Evolutionary conservation across 1,284 basidiomycete genomes (phyloP), one percentile per base, ranked within the genome.

Genomic region (Afroboletus lepidellus): DNA sequence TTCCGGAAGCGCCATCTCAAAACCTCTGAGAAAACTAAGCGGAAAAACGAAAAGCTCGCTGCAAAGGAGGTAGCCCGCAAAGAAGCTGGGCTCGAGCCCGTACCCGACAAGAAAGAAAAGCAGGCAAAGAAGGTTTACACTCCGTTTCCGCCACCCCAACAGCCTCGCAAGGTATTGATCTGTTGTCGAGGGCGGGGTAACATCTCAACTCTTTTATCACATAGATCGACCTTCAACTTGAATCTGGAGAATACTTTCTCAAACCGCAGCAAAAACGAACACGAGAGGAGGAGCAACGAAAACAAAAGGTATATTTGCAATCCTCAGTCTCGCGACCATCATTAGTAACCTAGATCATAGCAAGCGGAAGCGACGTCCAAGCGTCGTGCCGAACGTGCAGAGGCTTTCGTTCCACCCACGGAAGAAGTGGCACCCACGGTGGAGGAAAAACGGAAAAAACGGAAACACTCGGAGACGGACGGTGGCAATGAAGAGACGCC

Each of bases 221-320:
- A 7, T 58, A 90, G 87, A 79, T 98, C 66, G 96, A 99, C 71
- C 69, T 95, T 50, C 90, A 98, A 77, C 79, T 99, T 60, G 95
- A 98, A 69, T 91, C 89, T 5, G 96, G 96, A 74, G 96, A 98
- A 70, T 98, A 98, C 71, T 99, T 98, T 80, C 86, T 98, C 75
- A 96, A 96, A 70, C 77, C 90, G 8, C 79, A 81, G 54, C 87
- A 94, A 69, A 93, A 88, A 74, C 83, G 84, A 59, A 80, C 80
- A 23, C 76, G 80, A 49, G 85, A 89, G 62, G 74, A 77, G 24
- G 78, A 78, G 57, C 74, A 79, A 68, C 73, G 84, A 66, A 85
- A 83, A 71, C 79, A 90, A 72, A 88, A 87, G 80, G 89, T 84
- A 56, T 77, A 56, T 77, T 45, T n/a, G 30, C 20, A 46, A 13